These are phyloP conservation scores for Dipteronia sinensis DNA, from an alignment of 345 rosid genomes.

Conservation along the genomic window DNA sequence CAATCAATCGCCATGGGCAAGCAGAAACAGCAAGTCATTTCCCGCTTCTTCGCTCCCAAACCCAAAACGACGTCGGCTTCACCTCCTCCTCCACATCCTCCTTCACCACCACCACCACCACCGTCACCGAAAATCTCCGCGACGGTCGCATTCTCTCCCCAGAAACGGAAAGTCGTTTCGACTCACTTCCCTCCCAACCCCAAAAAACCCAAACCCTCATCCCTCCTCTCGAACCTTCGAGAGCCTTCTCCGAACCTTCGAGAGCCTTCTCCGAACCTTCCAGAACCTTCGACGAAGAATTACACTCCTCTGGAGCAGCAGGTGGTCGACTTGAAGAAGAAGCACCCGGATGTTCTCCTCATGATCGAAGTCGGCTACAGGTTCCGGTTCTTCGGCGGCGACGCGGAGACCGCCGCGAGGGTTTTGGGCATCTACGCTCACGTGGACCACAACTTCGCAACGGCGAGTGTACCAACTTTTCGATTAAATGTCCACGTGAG, in stretches of 20 bases:
- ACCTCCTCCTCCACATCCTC: not conserved
- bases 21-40: slow-evolving; percentile 79
- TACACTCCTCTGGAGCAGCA: slow-evolving; percentile 89
- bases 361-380: slow-evolving; percentile 96
- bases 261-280: slow-evolving; percentile 36
- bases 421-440: slow-evolving; percentile 87
- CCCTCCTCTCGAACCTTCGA: slow-evolving; percentile 36
- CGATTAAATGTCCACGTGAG: slow-evolving; percentile 80
- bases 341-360: slow-evolving; percentile 71
- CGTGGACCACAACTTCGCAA: slow-evolving; percentile 72
- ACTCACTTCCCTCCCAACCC: slow-evolving; percentile 44
- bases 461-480: slow-evolving; percentile 93
- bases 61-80: slow-evolving; percentile 33
- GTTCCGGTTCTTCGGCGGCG: slow-evolving; percentile 90
- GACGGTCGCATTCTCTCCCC: slow-evolving; percentile 66
- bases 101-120: slow-evolving; percentile 21
- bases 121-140: slow-evolving; percentile 61
- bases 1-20: slow-evolving; percentile 51
- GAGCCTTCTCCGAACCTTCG: slow-evolving; percentile 21
- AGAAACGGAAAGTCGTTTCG: slow-evolving; percentile 76
- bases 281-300: slow-evolving; percentile 43
- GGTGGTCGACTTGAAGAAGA: slow-evolving; percentile 66
- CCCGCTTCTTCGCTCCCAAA: slow-evolving; percentile 88
- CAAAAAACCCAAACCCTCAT: slow-evolving; percentile 54
- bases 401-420: slow-evolving; percentile 76